Percentiles rank a stretch among this genome's conserved stretches.
These are phyloP conservation scores for Adenanthera pavonina DNA, from an alignment of 306 rosid species.

Conservation along the genomic window DNA sequence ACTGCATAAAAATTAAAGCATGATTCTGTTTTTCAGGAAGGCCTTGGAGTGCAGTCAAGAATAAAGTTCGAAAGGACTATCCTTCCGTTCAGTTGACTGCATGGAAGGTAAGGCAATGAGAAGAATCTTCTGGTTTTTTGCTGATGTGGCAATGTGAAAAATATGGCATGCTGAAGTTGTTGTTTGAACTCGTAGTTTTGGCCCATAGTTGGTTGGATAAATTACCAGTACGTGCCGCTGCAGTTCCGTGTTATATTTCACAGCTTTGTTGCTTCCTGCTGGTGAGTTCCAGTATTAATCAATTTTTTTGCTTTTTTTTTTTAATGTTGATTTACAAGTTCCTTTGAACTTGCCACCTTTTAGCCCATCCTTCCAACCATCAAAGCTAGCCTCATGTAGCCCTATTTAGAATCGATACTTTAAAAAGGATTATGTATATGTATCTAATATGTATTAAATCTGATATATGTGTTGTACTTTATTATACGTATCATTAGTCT, in stretches of 20 bases:
- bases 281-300: slow-evolving; percentile 56
- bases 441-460: too few species aligned
- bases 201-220: slow-evolving; percentile 94
- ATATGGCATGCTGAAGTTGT: slow-evolving; percentile 21
- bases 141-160: slow-evolving; percentile 6
- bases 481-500: too few species aligned
- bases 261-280: slow-evolving; percentile 75
- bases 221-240: slow-evolving; percentile 88
- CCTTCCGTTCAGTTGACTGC: slow-evolving; percentile 84
- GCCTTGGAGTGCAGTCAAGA: slow-evolving; percentile 65
- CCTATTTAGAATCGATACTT: not conserved
- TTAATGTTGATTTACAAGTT: not conserved
- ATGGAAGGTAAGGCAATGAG: slow-evolving; percentile 74
- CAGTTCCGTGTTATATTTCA: slow-evolving; percentile 88
- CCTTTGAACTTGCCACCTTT: not conserved
- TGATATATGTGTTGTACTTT: too few species aligned
- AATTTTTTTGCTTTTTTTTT: not conserved
- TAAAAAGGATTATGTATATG: too few species aligned
- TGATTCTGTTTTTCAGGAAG: slow-evolving; percentile 63
- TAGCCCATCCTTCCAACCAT: not conserved
- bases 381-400: not conserved
- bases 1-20: slow-evolving; percentile 28
- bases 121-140: slow-evolving; percentile 23
- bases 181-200: slow-evolving; percentile 68
- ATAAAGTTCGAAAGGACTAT: slow-evolving; percentile 71